Evolutionary conservation across 139 green algal species (phyloP), one percentile per base, ranked within the genome.

Genomic region (Nannochloris sp.): DNA sequence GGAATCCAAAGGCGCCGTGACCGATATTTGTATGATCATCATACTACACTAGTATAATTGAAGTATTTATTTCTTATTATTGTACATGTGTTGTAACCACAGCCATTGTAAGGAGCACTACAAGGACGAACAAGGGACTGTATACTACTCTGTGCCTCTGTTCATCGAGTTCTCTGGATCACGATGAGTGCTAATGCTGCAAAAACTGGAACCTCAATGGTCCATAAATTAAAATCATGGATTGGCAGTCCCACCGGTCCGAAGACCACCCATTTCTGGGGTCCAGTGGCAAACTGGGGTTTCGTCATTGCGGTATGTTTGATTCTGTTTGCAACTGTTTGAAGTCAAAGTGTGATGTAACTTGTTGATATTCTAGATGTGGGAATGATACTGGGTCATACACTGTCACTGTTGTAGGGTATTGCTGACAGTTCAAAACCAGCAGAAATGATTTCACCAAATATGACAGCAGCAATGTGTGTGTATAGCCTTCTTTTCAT

Each of bases 401-500:
- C 34, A 14, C 15, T 53, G 18, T n/a, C 19, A 18, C 21, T 37
- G 58, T 16, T 69, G 54, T 74, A 88, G 79, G 84, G 79, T 15
- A 37, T 91, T 9, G 57, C 57, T 10, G 84, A 91, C 64, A 81
- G 69, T n/a, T 50, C 69, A 37, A 90, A 91, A 62, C 68, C 83
- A 23, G 60, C 76, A 4, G 81, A 91, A 29, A 61, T 78, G 37
- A 81, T 91, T 24, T 85, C 73, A 18, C 53, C 48, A 18, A 89
- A 87, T 27, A 91, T 91, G 84, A 91, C 84, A 9, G 70, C 48
- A 80, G 74, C 67, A n/a, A 75, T 89, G 67, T 87, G 78, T 64
- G 55, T 90, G 23, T 92, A 92, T 73, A 80, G 59, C n/a, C 58
- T 61, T 16, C 77, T 92, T 9, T 92, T 92, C 69, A 92, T 92